Percentiles rank a stretch among this genome's conserved stretches.
Evolutionary conservation across 176 grass and related monocot species (phyloP).

Genomic region (Luzula sylvatica): DNA sequence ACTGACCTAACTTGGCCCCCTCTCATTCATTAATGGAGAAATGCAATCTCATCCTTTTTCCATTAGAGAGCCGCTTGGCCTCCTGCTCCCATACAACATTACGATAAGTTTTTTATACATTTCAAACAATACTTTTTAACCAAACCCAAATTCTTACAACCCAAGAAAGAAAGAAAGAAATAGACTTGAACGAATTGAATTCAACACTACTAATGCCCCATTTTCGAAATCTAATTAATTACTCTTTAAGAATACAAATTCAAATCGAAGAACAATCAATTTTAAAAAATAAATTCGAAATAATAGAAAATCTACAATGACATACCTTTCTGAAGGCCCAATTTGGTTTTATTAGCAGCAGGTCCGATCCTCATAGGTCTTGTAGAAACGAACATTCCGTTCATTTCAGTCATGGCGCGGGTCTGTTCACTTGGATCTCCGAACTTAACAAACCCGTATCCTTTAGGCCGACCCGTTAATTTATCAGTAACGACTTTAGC

Average conservation of each 20-base stretch:
- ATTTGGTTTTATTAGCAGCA: slow-evolving; percentile 66
- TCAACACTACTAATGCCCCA: too few species aligned
- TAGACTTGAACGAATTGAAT: slow-evolving; percentile 18
- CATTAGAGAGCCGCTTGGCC: slow-evolving; percentile 55
- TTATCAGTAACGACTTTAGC: slow-evolving; percentile 97
- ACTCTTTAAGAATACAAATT: slow-evolving; percentile 21
- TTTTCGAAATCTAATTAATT: slow-evolving; percentile 26
- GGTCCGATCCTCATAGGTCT: slow-evolving; percentile 89
- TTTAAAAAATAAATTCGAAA: neutral
- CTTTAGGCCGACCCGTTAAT: slow-evolving; percentile 79
- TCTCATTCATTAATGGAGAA: slow-evolving; percentile 46
- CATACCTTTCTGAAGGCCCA: slow-evolving; percentile 53
- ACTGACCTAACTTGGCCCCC: slow-evolving; percentile 81
- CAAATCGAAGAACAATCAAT: slow-evolving; percentile 7
- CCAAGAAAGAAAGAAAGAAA: slow-evolving; percentile 9
- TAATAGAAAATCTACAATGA: neutral
- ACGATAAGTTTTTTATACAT: slow-evolving; percentile 61
- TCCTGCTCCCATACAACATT: slow-evolving; percentile 96
- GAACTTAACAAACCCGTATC: slow-evolving; percentile 96
- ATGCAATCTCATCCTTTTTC: slow-evolving; percentile 60
- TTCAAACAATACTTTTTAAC: slow-evolving; percentile 12
- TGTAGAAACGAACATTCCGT: slow-evolving; percentile 79
- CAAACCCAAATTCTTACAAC: slow-evolving; percentile 31
- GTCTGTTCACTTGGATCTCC: slow-evolving; percentile 73
- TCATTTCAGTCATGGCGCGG: slow-evolving; percentile 97